Evolutionary conservation across 208 protist species (phyloP), one percentile per base, ranked within the genome.

Genomic region (Trypanosoma avium): DNA sequence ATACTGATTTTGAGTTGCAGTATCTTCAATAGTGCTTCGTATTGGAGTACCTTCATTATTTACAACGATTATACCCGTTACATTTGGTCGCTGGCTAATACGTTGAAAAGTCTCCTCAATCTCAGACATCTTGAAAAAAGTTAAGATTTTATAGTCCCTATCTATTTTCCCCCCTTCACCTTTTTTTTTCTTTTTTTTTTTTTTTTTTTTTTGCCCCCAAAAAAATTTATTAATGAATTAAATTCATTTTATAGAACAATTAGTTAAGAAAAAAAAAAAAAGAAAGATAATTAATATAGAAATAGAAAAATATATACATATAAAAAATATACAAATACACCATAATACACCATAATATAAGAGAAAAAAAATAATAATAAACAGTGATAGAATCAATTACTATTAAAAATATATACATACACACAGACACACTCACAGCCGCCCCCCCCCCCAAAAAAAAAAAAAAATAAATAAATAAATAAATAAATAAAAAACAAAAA

Each of bases 91-190:
- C 66, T 93, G 86, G 62, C 89, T 97, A 70, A 98, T 97, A 45
- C 97, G 79, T 68, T 95, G 90, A 67, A 98, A 93, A 5, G 95
- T 98, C 76, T 98, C 97, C 70, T 98, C 88, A 33, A 96, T 94
- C 54, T 94, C 88, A 42, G 91, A 90, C 88, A 96, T 96, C 19
- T 15, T 40, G 15, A 30, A 35, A 21, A n/a, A 48, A 38, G n/a
- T 38, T 33, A 56, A 26, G 32, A 30, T 27, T 42, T 40, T 58
- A 45, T 45, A n/a, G n/a, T n/a, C n/a, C n/a, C n/a, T n/a, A n/a
- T n/a, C n/a, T n/a, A n/a, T n/a, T n/a, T n/a, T n/a, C n/a, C n/a
- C n/a, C n/a, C n/a, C n/a, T n/a, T n/a, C n/a, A n/a, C n/a, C n/a
- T n/a, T 50, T 32, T 61, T 61, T 49, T 61, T 47, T 49, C 1